phyloP scores from a whole-genome alignment of 345 rosid species.

The Clausena lansium region DNA sequence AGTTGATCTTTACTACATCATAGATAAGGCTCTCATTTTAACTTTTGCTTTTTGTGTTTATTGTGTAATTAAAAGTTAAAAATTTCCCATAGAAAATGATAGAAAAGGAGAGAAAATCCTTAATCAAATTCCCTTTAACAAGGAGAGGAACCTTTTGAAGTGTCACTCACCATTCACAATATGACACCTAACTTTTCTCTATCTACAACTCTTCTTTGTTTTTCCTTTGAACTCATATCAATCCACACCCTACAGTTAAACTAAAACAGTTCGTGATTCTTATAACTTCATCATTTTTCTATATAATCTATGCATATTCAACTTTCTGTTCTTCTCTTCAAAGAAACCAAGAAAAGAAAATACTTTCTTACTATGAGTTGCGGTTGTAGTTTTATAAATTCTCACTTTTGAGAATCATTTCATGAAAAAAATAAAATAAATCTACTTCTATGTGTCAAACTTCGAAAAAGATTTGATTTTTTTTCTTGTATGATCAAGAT shows the following conservation, averaged over 20 bases:
- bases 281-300: neutral
- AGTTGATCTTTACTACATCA: neutral
- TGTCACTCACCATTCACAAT: neutral
- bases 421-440: neutral
- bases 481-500: conserved; percentile 25
- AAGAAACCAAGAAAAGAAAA: neutral
- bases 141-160: neutral
- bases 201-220: neutral
- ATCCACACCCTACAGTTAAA: neutral
- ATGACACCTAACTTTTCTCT: conserved; percentile 17
- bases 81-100: neutral
- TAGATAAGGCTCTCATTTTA: neutral
- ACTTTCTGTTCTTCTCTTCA: conserved; percentile 5
- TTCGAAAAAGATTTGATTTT: conserved; percentile 16
- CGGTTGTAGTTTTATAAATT: conserved; percentile 13
- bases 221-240: conserved; percentile 10
- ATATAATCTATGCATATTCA: neutral
- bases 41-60: neutral
- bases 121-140: neutral
- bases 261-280: neutral
- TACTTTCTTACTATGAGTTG: neutral
- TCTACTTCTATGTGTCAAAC: conserved; percentile 7
- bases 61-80: neutral
- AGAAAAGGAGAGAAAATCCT: neutral
- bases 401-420: conserved; percentile 7